Evolutionary conservation across 2,329 filamentous ascomycete genomes (phyloP).

Genomic region (Fusarium mangiferae): DNA sequence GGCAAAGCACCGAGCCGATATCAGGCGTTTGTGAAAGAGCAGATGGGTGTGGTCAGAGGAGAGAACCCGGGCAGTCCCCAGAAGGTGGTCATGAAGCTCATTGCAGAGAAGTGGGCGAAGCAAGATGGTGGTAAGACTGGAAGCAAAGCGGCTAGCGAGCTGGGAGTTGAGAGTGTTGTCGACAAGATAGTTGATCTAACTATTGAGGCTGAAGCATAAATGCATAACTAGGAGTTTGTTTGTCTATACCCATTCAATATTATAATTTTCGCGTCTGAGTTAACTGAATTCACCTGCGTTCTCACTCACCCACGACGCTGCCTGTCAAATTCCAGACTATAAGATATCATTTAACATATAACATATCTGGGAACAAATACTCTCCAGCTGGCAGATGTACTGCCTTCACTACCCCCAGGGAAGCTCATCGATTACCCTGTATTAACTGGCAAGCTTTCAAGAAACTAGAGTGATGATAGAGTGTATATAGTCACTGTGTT

Average conservation of each 20-base stretch:
- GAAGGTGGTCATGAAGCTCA: slow-evolving; percentile 74
- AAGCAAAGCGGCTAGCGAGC: slow-evolving; percentile 21
- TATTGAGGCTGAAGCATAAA: slow-evolving; percentile 34
- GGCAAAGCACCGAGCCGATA: slow-evolving; percentile 53
- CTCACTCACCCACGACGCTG: background rate
- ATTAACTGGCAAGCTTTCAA: background rate
- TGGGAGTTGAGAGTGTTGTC: slow-evolving; percentile 34
- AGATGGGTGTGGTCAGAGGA: slow-evolving; percentile 70
- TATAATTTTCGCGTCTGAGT: background rate
- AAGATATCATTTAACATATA: background rate
- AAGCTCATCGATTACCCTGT: background rate
- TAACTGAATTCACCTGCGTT: background rate
- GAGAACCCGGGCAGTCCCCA: slow-evolving; percentile 68
- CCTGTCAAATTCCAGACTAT: background rate
- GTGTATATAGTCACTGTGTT: background rate
- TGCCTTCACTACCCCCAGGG: background rate
- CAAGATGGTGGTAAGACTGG: slow-evolving; percentile 51
- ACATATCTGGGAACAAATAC: background rate
- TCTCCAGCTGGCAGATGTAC: background rate
- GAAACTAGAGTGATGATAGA: background rate
- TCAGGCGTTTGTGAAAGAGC: slow-evolving; percentile 69
- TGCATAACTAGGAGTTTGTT: slow-evolving; percentile 3
- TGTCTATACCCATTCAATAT: slow-evolving; percentile 10
- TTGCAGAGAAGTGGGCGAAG: slow-evolving; percentile 71
- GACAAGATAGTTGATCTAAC: slow-evolving; percentile 43